Base-by-base conservation (phyloP, 2,329 filamentous ascomycete species). In the Venturiaceae sp. region DNA sequence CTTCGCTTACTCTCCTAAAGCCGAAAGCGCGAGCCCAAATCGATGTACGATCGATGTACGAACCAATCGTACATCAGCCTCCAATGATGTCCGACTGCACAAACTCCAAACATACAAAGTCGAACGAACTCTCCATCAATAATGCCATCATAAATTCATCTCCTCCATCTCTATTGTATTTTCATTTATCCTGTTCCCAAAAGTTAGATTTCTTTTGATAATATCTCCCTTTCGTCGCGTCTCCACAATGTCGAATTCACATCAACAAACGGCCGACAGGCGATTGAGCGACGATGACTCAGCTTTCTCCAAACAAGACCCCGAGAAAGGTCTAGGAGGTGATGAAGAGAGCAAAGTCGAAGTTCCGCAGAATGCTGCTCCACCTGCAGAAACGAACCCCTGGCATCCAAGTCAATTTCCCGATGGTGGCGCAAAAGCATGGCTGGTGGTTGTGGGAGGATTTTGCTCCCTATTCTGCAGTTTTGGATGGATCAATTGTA, bases 361-460 rank as follows among this genome's bases (percentile, higher is more conserved):
- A 7, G 14, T 19, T 19, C 16, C n/a, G 21, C 16, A 5, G 2
- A 41, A 21, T 41, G 37, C 4, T 19, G 37, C 16, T 19, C 37
- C 37, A 14, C 37, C 16, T 7, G 11, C 9, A 19, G n/a, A 4
- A 19, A 7, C 37, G 8, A 21, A 41, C 14, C 37, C 37, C 2
- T 41, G 37, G 37, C 37, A 41, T 9, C 37, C 52, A n/a, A 55
- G 33, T 33, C 28, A 55, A 19, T 37, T 28, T n/a, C 91, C 91
- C 0, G 91, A 96, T 74, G 91, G 91, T 54, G 92, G 92, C 14
- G 69, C 82, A 14, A 74, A 82, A 64, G 90, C 89, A 59, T 96
- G 92, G 90, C 79, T 88, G 6, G 90, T 95, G 33, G 90, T 96
- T 3, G 74, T 92, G 16, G 92, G 91, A 30, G 85, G 85, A n/a